A percentile compares a stretch with the other conserved stretches of the same genome.
Evolutionary conservation across 345 rosid genomes (phyloP).

Genomic region (Raphanus sativus): DNA sequence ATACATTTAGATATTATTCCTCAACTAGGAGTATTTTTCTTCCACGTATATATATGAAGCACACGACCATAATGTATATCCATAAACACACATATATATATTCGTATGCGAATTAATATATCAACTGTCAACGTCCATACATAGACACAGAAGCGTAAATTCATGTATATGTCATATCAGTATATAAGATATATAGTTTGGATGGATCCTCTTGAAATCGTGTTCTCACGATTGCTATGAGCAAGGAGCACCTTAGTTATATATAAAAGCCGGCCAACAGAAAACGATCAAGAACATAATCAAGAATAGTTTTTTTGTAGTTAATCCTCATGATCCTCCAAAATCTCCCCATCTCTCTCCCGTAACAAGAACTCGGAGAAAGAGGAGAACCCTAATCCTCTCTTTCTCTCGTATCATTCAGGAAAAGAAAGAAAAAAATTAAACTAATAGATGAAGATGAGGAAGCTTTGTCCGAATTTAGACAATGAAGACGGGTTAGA

Average conservation of each 20-base stretch:
- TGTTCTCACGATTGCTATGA: conserved; percentile 63
- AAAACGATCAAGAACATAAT: background rate
- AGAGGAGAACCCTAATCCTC: conserved; percentile 30
- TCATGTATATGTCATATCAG: conserved; percentile 31
- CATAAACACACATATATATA: background rate
- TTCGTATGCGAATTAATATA: background rate
- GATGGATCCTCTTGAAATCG: conserved; percentile 47
- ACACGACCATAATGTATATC: conserved; percentile 25
- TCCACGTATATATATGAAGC: conserved; percentile 16
- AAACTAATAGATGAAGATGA: conserved; percentile 34
- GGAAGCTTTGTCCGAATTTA: conserved; percentile 54
- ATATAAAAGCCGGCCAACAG: conserved; percentile 35
- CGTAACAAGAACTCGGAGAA: conserved; percentile 20
- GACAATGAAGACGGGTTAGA: conserved; percentile 55
- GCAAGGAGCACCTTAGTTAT: conserved; percentile 50
- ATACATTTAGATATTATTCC: conserved; percentile 2
- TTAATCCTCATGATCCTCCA: conserved; percentile 21
- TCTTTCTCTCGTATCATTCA: conserved; percentile 18
- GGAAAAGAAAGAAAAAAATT: background rate
- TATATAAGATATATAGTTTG: conserved; percentile 12
- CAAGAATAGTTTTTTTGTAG: conserved; percentile 15
- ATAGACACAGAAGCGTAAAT: background rate
- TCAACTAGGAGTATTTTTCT: background rate
- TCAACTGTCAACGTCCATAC: conserved; percentile 10
- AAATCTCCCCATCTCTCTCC: conserved; percentile 16